Evolutionary conservation across 129 eudicot species (phyloP).

Genomic region (Escallonia herrerae): DNA sequence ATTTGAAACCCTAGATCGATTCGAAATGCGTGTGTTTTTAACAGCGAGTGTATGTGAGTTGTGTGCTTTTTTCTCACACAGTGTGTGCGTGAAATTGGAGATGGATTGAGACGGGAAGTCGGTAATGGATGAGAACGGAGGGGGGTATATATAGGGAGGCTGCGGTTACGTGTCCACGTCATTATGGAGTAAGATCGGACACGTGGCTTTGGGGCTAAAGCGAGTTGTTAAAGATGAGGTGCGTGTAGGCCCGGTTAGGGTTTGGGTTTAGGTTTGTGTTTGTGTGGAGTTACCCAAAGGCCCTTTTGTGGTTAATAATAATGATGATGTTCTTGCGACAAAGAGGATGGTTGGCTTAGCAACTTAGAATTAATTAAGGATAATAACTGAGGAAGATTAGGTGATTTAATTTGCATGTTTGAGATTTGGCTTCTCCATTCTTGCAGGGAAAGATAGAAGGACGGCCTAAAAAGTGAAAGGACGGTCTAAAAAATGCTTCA

Average conservation of each 20-base stretch:
- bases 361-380: too few relatives aligned
- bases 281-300: too few relatives aligned
- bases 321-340: neutral
- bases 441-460: too few relatives aligned
- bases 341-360: neutral
- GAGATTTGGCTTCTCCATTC: too few relatives aligned
- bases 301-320: too few relatives aligned
- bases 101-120: neutral
- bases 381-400: too few relatives aligned
- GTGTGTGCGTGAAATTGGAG: neutral
- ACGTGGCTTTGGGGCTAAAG: neutral
- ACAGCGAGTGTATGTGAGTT: too few relatives aligned
- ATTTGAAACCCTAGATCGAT: constrained; percentile 27
- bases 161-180: constrained; percentile 10
- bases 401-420: too few relatives aligned
- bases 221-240: neutral
- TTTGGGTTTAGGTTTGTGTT: too few relatives aligned
- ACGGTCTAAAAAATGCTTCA: too few relatives aligned
- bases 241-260: neutral
- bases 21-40: neutral
- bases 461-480: too few relatives aligned
- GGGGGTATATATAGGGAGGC: constrained; percentile 9
- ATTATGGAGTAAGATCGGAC: neutral
- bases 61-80: too few relatives aligned
- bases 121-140: constrained; percentile 12